Evolutionary conservation across 2,329 filamentous ascomycete genomes (phyloP), one percentile per base, ranked within the genome.

Genomic region (Pseudogymnoascus sp.): DNA sequence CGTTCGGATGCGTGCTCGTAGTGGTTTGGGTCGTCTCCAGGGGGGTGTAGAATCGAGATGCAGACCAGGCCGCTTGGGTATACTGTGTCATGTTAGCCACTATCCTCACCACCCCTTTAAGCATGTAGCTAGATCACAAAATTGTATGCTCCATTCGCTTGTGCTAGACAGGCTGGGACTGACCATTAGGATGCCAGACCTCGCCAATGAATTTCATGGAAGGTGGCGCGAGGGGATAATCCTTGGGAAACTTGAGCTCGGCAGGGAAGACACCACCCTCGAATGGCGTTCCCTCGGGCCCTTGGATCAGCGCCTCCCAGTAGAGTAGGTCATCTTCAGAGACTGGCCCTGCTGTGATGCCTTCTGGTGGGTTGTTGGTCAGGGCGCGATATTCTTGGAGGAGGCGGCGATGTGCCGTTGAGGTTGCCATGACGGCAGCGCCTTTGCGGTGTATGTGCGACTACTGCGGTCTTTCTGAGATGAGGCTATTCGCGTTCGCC

Each of bases 141-240:
- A 29, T 10, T 11, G 8, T 4, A 31, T 10, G 26, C n/a, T 31
- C 15, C 9, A 3, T 37, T 9, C 8, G 26, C 6, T 3, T 26
- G 39, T 26, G 6, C 17, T 61, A 37, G 8, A 57, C 35, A 57
- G 60, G 21, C 17, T 40, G 21, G 24, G 17, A 71, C 78, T 39
- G 75, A 96, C 92, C 91, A 74, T 99, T 99, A 0, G 94, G 94
- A 78, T 99, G 94, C 85, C 92, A 97, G 67, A 99, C 86, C 70
- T 95, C 91, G 60, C 90, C 90, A 60, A 95, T 79, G 75, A 99
- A 99, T 74, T 89, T 91, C 93, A 99, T 97, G 40, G 89, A 92
- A 7, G 94, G 94, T 64, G 94, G 94, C 68, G 92, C 89, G 5
- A 97, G 84, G n/a, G 94, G 94, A 71, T 99, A 99, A 75, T 99